Evolutionary conservation across 495 filamentous ascomycete species (phyloP).

Genomic region (Lophiostoma macrostomum): DNA sequence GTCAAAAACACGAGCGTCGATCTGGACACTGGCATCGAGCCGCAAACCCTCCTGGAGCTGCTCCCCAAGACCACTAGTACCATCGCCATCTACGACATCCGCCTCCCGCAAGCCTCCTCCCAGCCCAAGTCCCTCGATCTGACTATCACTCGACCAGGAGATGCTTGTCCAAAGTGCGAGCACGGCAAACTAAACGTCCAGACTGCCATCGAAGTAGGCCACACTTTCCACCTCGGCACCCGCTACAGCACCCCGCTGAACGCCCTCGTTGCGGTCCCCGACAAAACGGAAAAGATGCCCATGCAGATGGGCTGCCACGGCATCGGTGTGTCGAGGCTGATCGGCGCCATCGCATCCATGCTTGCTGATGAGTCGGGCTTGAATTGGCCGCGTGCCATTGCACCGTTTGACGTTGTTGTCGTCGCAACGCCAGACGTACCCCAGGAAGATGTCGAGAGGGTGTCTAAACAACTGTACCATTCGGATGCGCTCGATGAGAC

Average conservation of each 20-base stretch:
- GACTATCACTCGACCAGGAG: constrained; percentile 55
- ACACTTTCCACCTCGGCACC: constrained; percentile 92
- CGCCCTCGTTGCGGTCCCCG: constrained; percentile 51
- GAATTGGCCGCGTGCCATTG: constrained; percentile 83
- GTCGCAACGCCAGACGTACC: constrained; percentile 50
- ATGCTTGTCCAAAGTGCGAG: constrained; percentile 68
- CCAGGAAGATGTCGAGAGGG: constrained; percentile 49
- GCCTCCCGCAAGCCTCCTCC: constrained; percentile 10
- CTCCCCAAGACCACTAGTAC: constrained; percentile 6
- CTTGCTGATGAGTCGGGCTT: constrained; percentile 72
- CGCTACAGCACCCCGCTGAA: constrained; percentile 75
- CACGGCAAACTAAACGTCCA: constrained; percentile 62
- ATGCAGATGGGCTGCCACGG: constrained; percentile 97
- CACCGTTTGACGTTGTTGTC: constrained; percentile 79
- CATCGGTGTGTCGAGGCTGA: constrained; percentile 88
- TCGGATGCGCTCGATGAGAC: not conserved
- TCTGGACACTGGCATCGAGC: constrained; percentile 67
- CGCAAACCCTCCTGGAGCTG: constrained; percentile 32
- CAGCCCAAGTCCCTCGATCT: constrained; percentile 10
- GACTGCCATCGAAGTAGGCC: constrained; percentile 81
- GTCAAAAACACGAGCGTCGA: constrained; percentile 61
- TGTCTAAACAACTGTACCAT: constrained; percentile 57
- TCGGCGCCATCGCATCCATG: constrained; percentile 76
- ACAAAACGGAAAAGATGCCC: constrained; percentile 43
- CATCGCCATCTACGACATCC: constrained; percentile 19